Conservation (phyloP, 2,329 filamentous ascomycete species). For the Ceratocystis papillata region DNA sequence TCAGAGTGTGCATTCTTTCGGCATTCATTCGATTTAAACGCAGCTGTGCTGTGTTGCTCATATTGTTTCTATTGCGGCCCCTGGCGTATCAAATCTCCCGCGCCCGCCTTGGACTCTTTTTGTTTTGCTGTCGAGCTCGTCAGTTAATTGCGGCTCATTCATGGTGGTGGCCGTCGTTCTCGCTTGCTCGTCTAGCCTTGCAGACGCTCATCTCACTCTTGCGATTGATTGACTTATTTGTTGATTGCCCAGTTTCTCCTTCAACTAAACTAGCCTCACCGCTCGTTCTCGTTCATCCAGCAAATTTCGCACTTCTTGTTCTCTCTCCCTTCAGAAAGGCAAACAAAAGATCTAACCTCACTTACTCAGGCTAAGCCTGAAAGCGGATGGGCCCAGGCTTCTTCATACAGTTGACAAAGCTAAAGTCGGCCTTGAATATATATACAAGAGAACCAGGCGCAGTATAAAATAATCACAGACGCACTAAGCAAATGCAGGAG, state of each 20-base stretch:
- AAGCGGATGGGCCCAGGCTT: conserved; percentile 9
- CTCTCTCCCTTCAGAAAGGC: too few species aligned
- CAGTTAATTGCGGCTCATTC: neutral
- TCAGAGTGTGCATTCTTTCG: neutral
- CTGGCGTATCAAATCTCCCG: neutral
- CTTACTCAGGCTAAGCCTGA: conserved; percentile 6
- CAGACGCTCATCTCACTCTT: conserved; percentile 8
- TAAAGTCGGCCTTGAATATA: too few species aligned
- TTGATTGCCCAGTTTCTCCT: neutral
- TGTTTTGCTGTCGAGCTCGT: neutral
- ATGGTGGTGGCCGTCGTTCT: neutral
- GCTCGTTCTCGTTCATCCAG: too few species aligned
- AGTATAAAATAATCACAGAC: neutral
- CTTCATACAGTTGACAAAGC: neutral
- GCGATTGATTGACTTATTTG: neutral
- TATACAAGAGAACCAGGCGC: neutral
- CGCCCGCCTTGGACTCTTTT: neutral
- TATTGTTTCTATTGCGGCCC: neutral
- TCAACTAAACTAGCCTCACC: neutral
- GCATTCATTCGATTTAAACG: neutral
- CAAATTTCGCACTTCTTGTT: too few species aligned
- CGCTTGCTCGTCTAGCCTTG: conserved; percentile 5
- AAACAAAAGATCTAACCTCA: neutral
- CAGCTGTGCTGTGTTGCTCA: conserved; percentile 9
- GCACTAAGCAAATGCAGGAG: conserved; percentile 16